Percentiles rank a stretch among this genome's conserved stretches.
Conservation (phyloP, 441 rosid species). For the Metrosideros polymorpha region DNA sequence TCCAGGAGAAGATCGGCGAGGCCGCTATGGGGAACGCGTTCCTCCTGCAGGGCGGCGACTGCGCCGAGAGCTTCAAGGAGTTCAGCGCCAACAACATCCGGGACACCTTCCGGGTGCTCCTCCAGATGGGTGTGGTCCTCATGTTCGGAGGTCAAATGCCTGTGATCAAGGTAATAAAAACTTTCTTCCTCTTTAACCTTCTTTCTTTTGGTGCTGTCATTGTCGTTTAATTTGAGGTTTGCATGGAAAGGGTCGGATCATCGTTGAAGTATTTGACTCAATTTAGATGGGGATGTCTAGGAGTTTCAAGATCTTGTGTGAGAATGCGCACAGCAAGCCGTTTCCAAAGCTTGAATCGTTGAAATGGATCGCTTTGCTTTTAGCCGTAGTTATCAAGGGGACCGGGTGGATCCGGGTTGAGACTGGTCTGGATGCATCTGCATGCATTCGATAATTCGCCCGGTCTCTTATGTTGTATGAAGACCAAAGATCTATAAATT, state of each 20-base stretch:
- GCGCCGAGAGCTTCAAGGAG: slow-evolving; percentile 93
- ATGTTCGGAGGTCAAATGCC: slow-evolving; percentile 9
- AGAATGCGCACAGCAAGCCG: not conserved
- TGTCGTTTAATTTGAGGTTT: not conserved
- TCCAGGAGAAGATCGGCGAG: slow-evolving; percentile 63
- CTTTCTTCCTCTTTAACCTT: not conserved
- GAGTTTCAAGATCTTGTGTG: not conserved
- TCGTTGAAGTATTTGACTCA: not conserved
- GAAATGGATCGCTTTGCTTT: not conserved
- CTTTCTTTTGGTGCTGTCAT: not conserved
- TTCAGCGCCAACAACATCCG: slow-evolving; percentile 52
- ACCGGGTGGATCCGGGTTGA: not conserved
- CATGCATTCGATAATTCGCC: not conserved
- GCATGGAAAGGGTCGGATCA: not conserved
- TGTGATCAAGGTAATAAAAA: not conserved
- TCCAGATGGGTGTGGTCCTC: slow-evolving; percentile 10
- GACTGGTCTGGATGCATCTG: not conserved
- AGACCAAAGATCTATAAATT: not conserved
- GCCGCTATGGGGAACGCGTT: slow-evolving; percentile 80
- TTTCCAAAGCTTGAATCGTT: not conserved
- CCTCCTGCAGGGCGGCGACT: slow-evolving; percentile 77
- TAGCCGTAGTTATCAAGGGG: not conserved
- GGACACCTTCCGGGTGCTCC: slow-evolving; percentile 7
- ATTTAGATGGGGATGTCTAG: not conserved
- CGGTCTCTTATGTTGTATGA: not conserved